Base-by-base conservation (phyloP, 2,329 filamentous ascomycete genomes). In the Fusarium pseudocircinatum region DNA sequence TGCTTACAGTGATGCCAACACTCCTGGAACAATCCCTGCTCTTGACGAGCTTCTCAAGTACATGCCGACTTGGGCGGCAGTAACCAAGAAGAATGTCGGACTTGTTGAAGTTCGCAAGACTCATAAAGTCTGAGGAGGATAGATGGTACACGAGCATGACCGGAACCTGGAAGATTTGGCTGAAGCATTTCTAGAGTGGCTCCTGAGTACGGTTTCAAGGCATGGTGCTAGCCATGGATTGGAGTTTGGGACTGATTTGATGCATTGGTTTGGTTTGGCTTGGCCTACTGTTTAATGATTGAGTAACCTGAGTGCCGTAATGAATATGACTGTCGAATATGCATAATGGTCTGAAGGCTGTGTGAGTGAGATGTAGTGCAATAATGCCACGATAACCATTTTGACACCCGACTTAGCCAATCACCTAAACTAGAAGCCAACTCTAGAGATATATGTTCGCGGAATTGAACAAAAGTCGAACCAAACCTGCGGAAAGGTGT, bases 1-100 rank as follows among this genome's bases (percentile, higher is more conserved):
- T 82, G 85, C 93, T 37, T 98, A 95, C 95, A 94, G 92, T 77
- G 96, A 99, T 83, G 91, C 89, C 49, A 98, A 98, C 78, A 83
- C 85, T 40, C 82, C 83, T 6, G 92, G 90, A 7, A 86, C 87
- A 2, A 95, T 98, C 53, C 95, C 96, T 0, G 95, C 95, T 2
- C 88, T 96, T 58, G 93, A 96, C 75, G 95, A 98, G 82, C 86
- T 94, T 54, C 85, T 88, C 75, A 88, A 91, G 79, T 98, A 91
- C 82, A 87, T 91, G 75, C 96, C 96, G 2, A 84, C 86, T 9
- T 99, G 96, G 96, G 90, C 91, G 12, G 91, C 92, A 15, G 85
- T 95, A 34, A 91, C 91, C 8, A 98, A 97, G 83, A 83, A 89
- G 71, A 86, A 86, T 32, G 92, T 95, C 83, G 95, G 94, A 2